Evolutionary conservation across 352 stramenopile species (phyloP), one percentile per base, ranked within the genome.

Genomic region (Phytophthora tentaculata): DNA sequence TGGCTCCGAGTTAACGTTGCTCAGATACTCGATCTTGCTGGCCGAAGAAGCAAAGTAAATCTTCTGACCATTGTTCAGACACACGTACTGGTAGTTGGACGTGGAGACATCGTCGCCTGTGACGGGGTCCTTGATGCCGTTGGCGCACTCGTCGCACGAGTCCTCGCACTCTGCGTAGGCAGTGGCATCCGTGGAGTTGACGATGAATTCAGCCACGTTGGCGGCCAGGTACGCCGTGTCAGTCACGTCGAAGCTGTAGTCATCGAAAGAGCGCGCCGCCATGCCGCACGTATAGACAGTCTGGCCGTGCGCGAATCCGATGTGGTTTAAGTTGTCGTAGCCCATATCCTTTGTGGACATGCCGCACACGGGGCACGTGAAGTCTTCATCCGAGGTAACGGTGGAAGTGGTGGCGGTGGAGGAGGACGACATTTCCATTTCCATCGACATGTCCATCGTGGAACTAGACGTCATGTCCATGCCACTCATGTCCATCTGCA

Each of bases 241-340:
- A 7, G 86, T 91, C 56, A 85, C 73, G 19, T 81, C 54, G 55
- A 83, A 85, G 49, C 64, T 63, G 67, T 88, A 86, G 68, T 80
- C 77, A n/a, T 78, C 57, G 60, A 83, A 85, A 37, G 53, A 67
- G 23, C 74, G 69, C 17, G 81, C 56, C n/a, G 69, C 80, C 87
- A 95, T 95, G 51, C 84, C 82, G 69, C 87, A 95, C 37, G 87
- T 83, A 74, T 89, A 92, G 53, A 94, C 65, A 26, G 67, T 76
- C 73, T 95, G 87, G 53, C 83, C 84, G 59, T 91, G 70, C 16
- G 59, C 56, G 16, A 91, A 77, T 48, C 76, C 67, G 28, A 94
- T 76, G 53, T 89, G 88, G 66, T 88, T 92, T 19, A 70, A 56
- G 64, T 89, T 85, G 61, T 88, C 71, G 62, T 90, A 88, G 49